Evolutionary conservation across 2,329 filamentous ascomycete genomes (phyloP), one percentile per base, ranked within the genome.

Genomic region (Aspergillus sp.): DNA sequence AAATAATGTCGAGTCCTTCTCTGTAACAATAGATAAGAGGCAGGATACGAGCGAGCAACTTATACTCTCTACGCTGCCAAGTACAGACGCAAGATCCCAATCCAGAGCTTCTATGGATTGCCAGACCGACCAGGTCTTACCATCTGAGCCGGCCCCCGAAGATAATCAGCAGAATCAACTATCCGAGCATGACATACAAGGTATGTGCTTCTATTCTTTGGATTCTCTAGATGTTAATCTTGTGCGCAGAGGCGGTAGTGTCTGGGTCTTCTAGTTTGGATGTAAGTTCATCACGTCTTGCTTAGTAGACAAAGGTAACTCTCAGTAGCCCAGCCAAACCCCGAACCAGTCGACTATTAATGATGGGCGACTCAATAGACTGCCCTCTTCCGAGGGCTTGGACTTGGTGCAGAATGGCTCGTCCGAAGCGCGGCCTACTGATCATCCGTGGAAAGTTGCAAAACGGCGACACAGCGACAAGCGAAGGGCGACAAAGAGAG

Each of bases 381-480:
- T 4, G 11, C 25, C 19, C 2, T 31, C 27, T 7, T 33, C 12
- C 19, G 44, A 55, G 46, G 3, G 33, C 15, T 35, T 33, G 8
- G 19, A 21, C 11, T 27, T 19, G 33, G 33, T 9, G 11, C 21
- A 21, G 6, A 40, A 17, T 14, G 21, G 25, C 21, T 3, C 35
- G 11, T 33, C 43, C 8, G 25, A 50, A 2, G 17, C 27, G 21
- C 23, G 31, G 15, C 17, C 23, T 19, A 19, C 5, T 15, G 59
- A 45, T 12, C 55, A 60, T 50, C 53, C 56, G 23, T 49, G 37
- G 21, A 65, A 55, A 40, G 46, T 62, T 6, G 50, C 52, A 3
- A 71, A 70, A 45, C 56, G 58, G 35, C 63, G 61, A 11, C 53
- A 46, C 23, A 23, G 7, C 49, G 59, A 44, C 48, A 58, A 27